Evolutionary conservation across 2,329 filamentous ascomycete genomes (phyloP).

Genomic region (Stenocarpella maydis): DNA sequence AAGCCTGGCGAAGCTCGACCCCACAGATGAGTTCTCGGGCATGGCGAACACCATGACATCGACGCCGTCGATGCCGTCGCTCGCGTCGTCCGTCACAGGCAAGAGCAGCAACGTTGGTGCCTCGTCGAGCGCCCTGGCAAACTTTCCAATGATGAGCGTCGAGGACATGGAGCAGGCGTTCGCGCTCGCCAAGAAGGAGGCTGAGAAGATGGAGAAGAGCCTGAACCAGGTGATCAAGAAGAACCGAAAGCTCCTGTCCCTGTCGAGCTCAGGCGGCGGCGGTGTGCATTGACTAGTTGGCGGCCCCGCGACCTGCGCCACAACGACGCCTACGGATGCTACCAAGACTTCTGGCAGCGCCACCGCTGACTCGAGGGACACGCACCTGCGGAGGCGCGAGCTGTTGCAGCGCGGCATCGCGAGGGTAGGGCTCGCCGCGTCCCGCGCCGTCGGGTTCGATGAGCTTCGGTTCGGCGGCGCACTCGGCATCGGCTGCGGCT

Average conservation of each 20-base stretch:
- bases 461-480: slow-evolving; percentile 17
- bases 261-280: slow-evolving; percentile 31
- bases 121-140: slow-evolving; percentile 48
- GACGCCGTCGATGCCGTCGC: slow-evolving; percentile 8
- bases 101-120: slow-evolving; percentile 36
- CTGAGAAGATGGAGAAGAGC: slow-evolving; percentile 68
- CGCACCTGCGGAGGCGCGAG: slow-evolving; percentile 26
- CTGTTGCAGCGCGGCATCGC: slow-evolving; percentile 31
- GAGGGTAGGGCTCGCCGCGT: slow-evolving; percentile 27
- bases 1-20: slow-evolving; percentile 26
- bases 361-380: background rate
- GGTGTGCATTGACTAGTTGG: slow-evolving; percentile 35
- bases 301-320: slow-evolving; percentile 3
- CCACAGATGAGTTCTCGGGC: slow-evolving; percentile 27
- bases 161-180: slow-evolving; percentile 69
- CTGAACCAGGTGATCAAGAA: slow-evolving; percentile 67
- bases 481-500: slow-evolving; percentile 27
- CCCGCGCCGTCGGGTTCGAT: slow-evolving; percentile 30
- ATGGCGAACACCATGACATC: slow-evolving; percentile 33
- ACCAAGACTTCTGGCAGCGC: background rate
- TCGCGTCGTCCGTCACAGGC: slow-evolving; percentile 23
- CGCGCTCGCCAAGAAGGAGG: slow-evolving; percentile 62
- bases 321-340: background rate
- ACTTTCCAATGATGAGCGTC: slow-evolving; percentile 65
- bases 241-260: slow-evolving; percentile 62